phyloP scores from a whole-genome alignment of 176 grass and related monocot species.

The Raddia distichophylla region DNA sequence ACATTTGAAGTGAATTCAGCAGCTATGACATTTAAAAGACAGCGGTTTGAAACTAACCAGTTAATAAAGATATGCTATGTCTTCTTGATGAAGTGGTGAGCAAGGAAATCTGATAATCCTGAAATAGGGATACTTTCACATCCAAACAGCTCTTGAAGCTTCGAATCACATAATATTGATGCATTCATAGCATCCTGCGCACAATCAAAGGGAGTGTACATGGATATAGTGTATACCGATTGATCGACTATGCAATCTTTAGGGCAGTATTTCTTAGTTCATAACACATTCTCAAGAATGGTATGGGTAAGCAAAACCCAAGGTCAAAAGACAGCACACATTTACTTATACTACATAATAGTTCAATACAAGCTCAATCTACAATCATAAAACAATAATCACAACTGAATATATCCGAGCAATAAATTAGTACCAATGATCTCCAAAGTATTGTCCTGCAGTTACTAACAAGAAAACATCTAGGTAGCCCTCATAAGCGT shows the following conservation, averaged over 20 bases:
- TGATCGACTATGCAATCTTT: not conserved
- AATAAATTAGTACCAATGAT: not conserved
- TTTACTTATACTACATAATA: not conserved
- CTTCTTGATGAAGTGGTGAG: constrained; percentile 72
- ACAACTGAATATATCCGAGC: constrained; percentile 4
- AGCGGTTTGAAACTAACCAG: constrained; percentile 55
- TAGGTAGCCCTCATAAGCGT: not conserved
- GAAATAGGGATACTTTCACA: constrained; percentile 71
- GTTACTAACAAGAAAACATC: not conserved
- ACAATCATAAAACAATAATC: constrained; percentile 10
- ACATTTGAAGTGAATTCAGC: not conserved
- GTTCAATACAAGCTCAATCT: not conserved
- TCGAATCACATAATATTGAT: constrained; percentile 85
- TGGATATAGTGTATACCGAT: not conserved
- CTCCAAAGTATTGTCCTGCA: not conserved
- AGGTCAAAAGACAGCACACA: not conserved
- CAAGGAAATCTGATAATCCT: constrained; percentile 69
- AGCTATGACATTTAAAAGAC: not conserved
- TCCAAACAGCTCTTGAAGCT: constrained; percentile 84
- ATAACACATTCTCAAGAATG: not conserved
- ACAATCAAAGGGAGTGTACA: constrained; percentile 34
- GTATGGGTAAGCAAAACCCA: not conserved
- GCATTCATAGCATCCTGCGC: constrained; percentile 59
- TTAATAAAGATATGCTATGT: constrained; percentile 67
- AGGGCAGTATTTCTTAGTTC: constrained; percentile 1